Conservation (phyloP, 495 filamentous ascomycete genomes). For the Hypoxylon trugodes region DNA sequence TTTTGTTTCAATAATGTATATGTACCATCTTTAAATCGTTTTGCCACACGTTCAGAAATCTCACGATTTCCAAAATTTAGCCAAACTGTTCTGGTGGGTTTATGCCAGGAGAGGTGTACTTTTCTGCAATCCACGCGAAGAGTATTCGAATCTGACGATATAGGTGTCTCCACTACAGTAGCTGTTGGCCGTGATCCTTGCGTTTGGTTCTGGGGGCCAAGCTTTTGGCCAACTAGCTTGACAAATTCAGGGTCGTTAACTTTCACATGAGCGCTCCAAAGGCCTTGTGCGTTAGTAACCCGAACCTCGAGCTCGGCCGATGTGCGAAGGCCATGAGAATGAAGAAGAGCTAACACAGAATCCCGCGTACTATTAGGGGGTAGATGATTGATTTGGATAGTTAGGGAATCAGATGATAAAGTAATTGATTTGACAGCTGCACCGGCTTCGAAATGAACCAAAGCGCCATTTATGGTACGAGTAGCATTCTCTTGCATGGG, state of each 20-base stretch:
- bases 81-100: conserved; percentile 35
- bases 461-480: conserved; percentile 37
- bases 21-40: conserved; percentile 22
- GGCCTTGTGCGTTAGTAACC: not conserved
- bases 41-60: conserved; percentile 24
- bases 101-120: conserved; percentile 47
- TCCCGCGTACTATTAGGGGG: conserved; percentile 26
- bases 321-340: not conserved
- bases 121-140: conserved; percentile 44
- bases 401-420: conserved; percentile 42
- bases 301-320: not conserved
- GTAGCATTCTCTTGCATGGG: not conserved
- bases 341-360: conserved; percentile 24
- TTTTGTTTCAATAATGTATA: conserved; percentile 23
- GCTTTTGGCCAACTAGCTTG: not conserved
- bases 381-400: conserved; percentile 40
- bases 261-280: conserved; percentile 28
- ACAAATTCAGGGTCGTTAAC: conserved; percentile 41
- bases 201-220: not conserved
- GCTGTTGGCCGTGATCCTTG: conserved; percentile 4
- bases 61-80: conserved; percentile 38
- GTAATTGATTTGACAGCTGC: conserved; percentile 35
- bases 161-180: conserved; percentile 14
- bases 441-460: conserved; percentile 43
- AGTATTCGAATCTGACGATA: conserved; percentile 26